A percentile compares a stretch with the other conserved stretches of the same genome.
Evolutionary conservation across 1,284 basidiomycete species (phyloP).

Genomic region (Puccinia hordei): DNA sequence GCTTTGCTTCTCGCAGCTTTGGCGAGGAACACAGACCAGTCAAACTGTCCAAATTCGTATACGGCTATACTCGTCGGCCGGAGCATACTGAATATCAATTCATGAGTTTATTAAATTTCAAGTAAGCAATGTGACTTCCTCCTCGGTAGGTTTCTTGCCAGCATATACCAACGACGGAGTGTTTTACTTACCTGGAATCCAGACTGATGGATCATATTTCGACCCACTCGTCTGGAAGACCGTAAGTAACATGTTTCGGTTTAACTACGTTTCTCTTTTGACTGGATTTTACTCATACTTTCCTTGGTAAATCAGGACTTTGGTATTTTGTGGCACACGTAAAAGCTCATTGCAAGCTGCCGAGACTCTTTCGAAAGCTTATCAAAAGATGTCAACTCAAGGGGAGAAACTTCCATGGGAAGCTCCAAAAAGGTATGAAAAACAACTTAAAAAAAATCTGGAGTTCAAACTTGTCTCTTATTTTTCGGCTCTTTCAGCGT

Average conservation of each 20-base stretch:
- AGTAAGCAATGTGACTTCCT: conserved; percentile 62
- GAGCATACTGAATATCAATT: conserved; percentile 79
- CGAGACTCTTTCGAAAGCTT: conserved; percentile 52
- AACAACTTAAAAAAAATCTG: background rate
- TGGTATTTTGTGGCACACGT: conserved; percentile 37
- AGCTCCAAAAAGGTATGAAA: conserved; percentile 29
- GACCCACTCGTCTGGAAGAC: conserved; percentile 63
- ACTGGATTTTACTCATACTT: conserved; percentile 57
- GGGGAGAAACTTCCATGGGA: conserved; percentile 38
- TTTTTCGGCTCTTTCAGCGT: conserved; percentile 25
- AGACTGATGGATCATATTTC: conserved; percentile 69
- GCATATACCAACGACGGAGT: background rate
- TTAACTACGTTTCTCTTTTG: conserved; percentile 56
- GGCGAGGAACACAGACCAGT: conserved; percentile 87
- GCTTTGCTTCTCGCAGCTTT: conserved; percentile 66
- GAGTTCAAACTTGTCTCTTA: background rate
- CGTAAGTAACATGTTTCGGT: conserved; percentile 67
- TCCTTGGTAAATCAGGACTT: conserved; percentile 19
- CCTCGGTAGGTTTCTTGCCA: background rate
- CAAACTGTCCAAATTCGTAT: conserved; percentile 65
- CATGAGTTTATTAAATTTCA: conserved; percentile 71
- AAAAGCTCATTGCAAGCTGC: conserved; percentile 52
- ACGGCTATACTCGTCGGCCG: conserved; percentile 61
- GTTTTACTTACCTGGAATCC: conserved; percentile 73
- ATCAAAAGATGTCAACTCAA: conserved; percentile 27